A percentile compares a stretch with the other conserved stretches of the same genome.
These are phyloP conservation scores for Aspergillus sclerotialis DNA, from an alignment of 2,329 filamentous ascomycete genomes.

Conservation along the genomic window DNA sequence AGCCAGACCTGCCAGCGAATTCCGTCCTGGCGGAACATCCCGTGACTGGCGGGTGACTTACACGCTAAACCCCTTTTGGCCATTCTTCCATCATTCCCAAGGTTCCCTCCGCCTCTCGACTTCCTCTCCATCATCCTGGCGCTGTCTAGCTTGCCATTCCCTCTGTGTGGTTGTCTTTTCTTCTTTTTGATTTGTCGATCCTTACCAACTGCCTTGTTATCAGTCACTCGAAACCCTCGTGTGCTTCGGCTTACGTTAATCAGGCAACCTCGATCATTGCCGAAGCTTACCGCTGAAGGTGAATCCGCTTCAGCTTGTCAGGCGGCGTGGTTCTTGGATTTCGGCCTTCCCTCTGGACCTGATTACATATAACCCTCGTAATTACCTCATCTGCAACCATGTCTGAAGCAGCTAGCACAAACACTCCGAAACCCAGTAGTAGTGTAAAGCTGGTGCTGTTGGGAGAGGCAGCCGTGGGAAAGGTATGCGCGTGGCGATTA, in stretches of 20 bases:
- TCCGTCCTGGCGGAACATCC: slow-evolving; percentile 11
- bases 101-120: slow-evolving; percentile 17
- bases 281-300: too few relatives aligned
- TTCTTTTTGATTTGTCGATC: too few relatives aligned
- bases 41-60: slow-evolving; percentile 19
- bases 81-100: slow-evolving; percentile 16
- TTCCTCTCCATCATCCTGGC: slow-evolving; percentile 10
- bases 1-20: too few relatives aligned
- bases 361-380: background rate
- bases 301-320: too few relatives aligned
- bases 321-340: too few relatives aligned
- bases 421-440: slow-evolving; percentile 88
- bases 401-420: slow-evolving; percentile 62
- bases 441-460: slow-evolving; percentile 98
- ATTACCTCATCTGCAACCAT: too few relatives aligned
- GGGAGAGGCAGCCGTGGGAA: slow-evolving; percentile 95
- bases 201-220: too few relatives aligned
- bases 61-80: slow-evolving; percentile 19
- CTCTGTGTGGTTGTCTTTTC: too few relatives aligned
- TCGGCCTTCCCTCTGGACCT: background rate
- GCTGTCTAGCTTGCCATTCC: slow-evolving; percentile 2
- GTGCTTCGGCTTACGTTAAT: too few relatives aligned
- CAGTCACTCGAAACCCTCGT: too few relatives aligned
- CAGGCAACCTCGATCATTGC: too few relatives aligned
- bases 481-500: slow-evolving; percentile 52